These are phyloP conservation scores for Cladorrhinum samala DNA, from an alignment of 495 filamentous ascomycete species.

Conservation along the genomic window DNA sequence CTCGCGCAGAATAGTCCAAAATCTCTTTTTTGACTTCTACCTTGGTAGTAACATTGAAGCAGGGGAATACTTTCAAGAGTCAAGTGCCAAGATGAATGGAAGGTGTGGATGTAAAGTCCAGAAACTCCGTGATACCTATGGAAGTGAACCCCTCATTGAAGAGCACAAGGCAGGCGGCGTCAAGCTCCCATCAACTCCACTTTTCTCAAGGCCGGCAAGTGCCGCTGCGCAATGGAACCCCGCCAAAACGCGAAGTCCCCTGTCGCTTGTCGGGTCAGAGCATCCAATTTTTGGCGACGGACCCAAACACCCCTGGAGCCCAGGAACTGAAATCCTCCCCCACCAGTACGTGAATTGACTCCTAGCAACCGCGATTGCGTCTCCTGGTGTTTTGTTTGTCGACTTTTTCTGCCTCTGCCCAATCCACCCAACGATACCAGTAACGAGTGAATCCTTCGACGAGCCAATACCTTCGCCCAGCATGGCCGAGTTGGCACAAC, in stretches of 20 bases:
- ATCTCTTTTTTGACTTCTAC: background rate
- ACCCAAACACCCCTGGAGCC: background rate
- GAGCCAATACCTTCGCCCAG: constrained; percentile 31
- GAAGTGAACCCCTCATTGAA: background rate
- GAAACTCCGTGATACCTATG: background rate
- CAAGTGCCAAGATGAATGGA: too few relatives aligned
- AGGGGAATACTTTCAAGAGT: too few relatives aligned
- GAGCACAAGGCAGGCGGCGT: background rate
- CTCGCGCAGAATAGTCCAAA: background rate
- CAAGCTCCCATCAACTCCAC: background rate
- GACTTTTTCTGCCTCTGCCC: constrained; percentile 1
- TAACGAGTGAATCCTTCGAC: too few relatives aligned
- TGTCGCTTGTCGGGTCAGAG: constrained; percentile 1
- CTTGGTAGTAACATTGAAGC: too few relatives aligned
- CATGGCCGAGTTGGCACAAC: constrained; percentile 70
- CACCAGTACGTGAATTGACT: constrained; percentile 17
- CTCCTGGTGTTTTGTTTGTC: constrained; percentile 18
- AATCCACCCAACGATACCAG: background rate
- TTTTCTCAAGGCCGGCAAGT: background rate
- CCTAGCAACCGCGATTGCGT: constrained; percentile 13
- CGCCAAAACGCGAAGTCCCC: background rate
- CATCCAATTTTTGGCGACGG: background rate
- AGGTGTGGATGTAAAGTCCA: background rate
- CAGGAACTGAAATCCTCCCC: constrained; percentile 5
- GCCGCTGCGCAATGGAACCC: constrained; percentile 3